A percentile compares a stretch with the other conserved stretches of the same genome.
These are phyloP conservation scores for Phytopythium helicoides DNA, from an alignment of 352 stramenopile species.

Conservation along the genomic window DNA sequence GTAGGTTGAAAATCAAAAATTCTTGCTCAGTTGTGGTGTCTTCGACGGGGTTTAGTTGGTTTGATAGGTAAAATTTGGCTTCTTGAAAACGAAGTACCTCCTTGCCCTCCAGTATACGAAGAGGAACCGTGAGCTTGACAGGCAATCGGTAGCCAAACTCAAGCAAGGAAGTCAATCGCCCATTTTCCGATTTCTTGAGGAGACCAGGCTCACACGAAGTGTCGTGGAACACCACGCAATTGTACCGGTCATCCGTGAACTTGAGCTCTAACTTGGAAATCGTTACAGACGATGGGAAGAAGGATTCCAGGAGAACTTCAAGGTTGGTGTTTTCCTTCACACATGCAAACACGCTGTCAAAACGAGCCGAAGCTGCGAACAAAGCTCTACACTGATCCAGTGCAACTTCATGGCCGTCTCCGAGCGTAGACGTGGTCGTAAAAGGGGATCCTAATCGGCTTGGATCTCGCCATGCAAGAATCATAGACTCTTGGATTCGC, in stretches of 20 bases:
- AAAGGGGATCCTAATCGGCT: conserved; percentile 36
- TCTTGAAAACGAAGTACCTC: conserved; percentile 63
- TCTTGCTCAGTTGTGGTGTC: conserved; percentile 16
- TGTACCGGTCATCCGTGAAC: conserved; percentile 79
- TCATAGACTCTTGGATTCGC: conserved; percentile 53
- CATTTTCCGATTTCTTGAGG: conserved; percentile 13
- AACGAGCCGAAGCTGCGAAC: conserved; percentile 50
- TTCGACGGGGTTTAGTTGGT: conserved; percentile 5
- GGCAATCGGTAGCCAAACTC: conserved; percentile 39
- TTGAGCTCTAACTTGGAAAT: conserved; percentile 65
- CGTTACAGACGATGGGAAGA: conserved; percentile 53
- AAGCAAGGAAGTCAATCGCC: conserved; percentile 42
- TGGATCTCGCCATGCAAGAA: conserved; percentile 62
- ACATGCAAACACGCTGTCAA: conserved; percentile 63
- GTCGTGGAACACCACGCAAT: conserved; percentile 53
- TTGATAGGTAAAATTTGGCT: conserved; percentile 51
- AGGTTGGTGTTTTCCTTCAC: conserved; percentile 64
- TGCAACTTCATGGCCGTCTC: conserved; percentile 40
- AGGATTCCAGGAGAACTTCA: conserved; percentile 43
- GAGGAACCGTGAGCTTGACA: conserved; percentile 38
- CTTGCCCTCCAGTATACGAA: conserved; percentile 53
- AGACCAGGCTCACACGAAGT: conserved; percentile 5
- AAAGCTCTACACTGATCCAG: conserved; percentile 52
- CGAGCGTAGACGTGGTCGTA: conserved; percentile 29
- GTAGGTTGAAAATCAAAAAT: conserved; percentile 59